Base-by-base conservation (phyloP, 805 yeast genomes). In the Tetrapisispora nanseiensis region DNA sequence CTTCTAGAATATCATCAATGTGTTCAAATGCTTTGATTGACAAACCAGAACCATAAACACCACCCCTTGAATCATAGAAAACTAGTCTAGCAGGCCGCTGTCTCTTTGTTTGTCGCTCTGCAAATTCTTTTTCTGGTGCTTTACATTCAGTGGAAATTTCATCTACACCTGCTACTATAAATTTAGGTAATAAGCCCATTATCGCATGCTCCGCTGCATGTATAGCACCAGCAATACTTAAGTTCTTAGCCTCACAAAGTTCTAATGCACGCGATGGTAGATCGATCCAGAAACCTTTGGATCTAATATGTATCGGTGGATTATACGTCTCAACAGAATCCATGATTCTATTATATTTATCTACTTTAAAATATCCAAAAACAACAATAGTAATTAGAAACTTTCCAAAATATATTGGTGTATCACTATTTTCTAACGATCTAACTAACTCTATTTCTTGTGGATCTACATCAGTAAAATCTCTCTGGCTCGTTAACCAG, bases 81-180 rank as follows among this genome's bases (percentile, higher is more conserved):
- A 89, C 77, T 39, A 92, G 65, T 41, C 98, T 67, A 0, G 95
- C 95, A 0, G 97, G 97, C 33, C 99, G 66, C 43, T 74, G 75
- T 32, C 98, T 66, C 15, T 63, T 61, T 0, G 90, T 73, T 54
- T 83, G 83, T 23, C 86, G 63, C 38, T 72, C 71, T 1, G 95
- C 85, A 69, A 90, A 85, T 57, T 92, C 99, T 54, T 92, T 92
- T 50, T 87, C 95, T 0, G 98, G 97, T 0, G 97, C 97, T 55
- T 92, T 92, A 62, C 99, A 92, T 61, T 92, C 99, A 0, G 97
- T 86, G 35, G 75, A 75, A 12, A 92, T 71, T 51, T 92, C 98
- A 49, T 79, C 82, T 4, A 75, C 72, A 1, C 86, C 84, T 15
- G 85, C 78, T 11, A 78, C 76, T 4, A 87, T 77, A 45, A 76